Conservation (phyloP, 2,329 filamentous ascomycete species). For the Aspergillus quadricinctus region DNA sequence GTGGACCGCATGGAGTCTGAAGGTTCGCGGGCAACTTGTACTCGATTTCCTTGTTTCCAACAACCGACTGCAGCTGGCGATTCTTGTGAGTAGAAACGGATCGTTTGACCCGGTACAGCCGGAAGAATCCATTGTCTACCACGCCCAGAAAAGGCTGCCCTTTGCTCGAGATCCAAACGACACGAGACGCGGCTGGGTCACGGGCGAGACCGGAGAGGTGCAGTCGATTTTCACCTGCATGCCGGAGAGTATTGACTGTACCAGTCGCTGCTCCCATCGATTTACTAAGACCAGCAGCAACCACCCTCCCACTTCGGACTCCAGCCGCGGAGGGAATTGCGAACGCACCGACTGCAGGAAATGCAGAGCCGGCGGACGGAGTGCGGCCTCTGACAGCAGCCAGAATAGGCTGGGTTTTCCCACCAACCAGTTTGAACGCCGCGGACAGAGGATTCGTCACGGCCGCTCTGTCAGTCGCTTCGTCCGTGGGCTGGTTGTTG, state of each 20-base stretch:
- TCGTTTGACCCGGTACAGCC: slow-evolving; percentile 41
- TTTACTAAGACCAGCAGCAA: slow-evolving; percentile 48
- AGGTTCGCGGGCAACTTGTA: slow-evolving; percentile 62
- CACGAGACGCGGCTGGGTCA: slow-evolving; percentile 38
- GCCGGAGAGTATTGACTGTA: slow-evolving; percentile 45
- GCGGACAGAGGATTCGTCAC: slow-evolving; percentile 56
- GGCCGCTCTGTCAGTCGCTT: slow-evolving; percentile 42
- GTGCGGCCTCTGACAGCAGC: slow-evolving; percentile 59
- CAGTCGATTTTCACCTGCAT: slow-evolving; percentile 47
- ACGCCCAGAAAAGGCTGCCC: slow-evolving; percentile 41
- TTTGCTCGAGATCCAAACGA: slow-evolving; percentile 44
- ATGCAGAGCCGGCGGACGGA: slow-evolving; percentile 42
- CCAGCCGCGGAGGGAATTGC: slow-evolving; percentile 45
- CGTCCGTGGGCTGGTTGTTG: slow-evolving; percentile 44
- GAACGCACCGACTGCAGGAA: slow-evolving; percentile 42
- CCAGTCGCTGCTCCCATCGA: slow-evolving; percentile 47
- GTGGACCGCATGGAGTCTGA: slow-evolving; percentile 55
- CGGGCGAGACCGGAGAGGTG: slow-evolving; percentile 40
- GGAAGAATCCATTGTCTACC: slow-evolving; percentile 43
- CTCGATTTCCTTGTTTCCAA: slow-evolving; percentile 59
- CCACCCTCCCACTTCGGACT: slow-evolving; percentile 43
- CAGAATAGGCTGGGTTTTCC: slow-evolving; percentile 56
- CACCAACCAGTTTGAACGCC: slow-evolving; percentile 66
- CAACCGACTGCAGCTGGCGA: slow-evolving; percentile 50
- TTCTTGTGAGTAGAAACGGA: slow-evolving; percentile 50